A percentile compares a stretch with the other conserved stretches of the same genome.
Conservation (phyloP, 2,329 filamentous ascomycete species). For the Neopestalotiopsis sp. region DNA sequence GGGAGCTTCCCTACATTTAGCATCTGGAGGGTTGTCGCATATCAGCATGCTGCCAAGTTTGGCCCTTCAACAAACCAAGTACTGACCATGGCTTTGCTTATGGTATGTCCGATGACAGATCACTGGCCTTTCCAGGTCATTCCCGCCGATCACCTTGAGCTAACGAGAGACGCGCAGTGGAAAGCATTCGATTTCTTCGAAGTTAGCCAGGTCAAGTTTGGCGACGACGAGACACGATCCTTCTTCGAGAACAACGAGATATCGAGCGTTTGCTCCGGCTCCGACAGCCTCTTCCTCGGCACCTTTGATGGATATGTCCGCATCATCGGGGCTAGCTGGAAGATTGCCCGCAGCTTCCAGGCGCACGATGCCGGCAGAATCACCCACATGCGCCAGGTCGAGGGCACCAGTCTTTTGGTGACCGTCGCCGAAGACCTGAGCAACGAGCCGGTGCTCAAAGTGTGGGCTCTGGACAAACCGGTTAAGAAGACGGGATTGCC, state of each 20-base stretch:
- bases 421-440: slow-evolving; percentile 88
- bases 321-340: slow-evolving; percentile 87
- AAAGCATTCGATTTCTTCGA: slow-evolving; percentile 99
- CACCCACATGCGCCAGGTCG: slow-evolving; percentile 90
- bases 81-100: slow-evolving; percentile 38
- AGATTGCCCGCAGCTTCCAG: slow-evolving; percentile 83
- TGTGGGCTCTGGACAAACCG: slow-evolving; percentile 95
- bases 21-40: neutral
- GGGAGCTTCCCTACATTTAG: neutral
- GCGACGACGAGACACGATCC: slow-evolving; percentile 77
- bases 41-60: neutral
- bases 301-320: slow-evolving; percentile 84
- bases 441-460: slow-evolving; percentile 86
- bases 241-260: slow-evolving; percentile 85
- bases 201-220: slow-evolving; percentile 80
- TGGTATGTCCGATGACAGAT: slow-evolving; percentile 27
- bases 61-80: slow-evolving; percentile 15
- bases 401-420: slow-evolving; percentile 83
- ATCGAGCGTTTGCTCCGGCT: slow-evolving; percentile 83
- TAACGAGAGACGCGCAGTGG: slow-evolving; percentile 65
- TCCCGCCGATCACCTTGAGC: neutral
- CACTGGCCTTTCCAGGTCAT: neutral
- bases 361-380: slow-evolving; percentile 82
- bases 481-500: slow-evolving; percentile 94
- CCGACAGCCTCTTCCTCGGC: slow-evolving; percentile 88